phyloP scores from a whole-genome alignment of 768 basidiomycete genomes.

The Collybia nuda region DNA sequence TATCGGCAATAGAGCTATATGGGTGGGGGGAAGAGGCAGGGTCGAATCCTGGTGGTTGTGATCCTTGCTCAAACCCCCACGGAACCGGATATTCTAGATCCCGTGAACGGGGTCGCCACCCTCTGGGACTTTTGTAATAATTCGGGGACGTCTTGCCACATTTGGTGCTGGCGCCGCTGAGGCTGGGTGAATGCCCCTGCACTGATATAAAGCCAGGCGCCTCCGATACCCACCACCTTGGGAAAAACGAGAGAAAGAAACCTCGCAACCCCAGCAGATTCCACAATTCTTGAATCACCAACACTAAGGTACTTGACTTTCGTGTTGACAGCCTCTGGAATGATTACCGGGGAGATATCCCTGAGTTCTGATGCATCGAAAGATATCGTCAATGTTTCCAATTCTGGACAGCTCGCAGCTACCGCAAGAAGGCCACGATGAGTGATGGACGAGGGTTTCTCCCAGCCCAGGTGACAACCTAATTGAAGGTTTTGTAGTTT shows the following conservation, averaged over 20 bases:
- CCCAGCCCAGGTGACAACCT: slow-evolving; percentile 4
- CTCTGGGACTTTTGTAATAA: too few relatives aligned
- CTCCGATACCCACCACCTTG: slow-evolving; percentile 3
- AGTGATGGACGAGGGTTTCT: background rate
- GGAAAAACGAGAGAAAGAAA: slow-evolving; percentile 4
- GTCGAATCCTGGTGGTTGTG: too few relatives aligned
- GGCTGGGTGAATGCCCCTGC: slow-evolving; percentile 2
- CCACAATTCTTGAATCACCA: slow-evolving; percentile 1
- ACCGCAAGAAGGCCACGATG: slow-evolving; percentile 1
- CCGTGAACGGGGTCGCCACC: too few relatives aligned
- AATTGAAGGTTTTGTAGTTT: slow-evolving; percentile 2
- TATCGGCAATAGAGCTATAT: too few relatives aligned
- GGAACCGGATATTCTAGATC: too few relatives aligned
- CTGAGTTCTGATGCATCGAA: background rate
- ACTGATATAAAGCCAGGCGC: slow-evolving; percentile 2
- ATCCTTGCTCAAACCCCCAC: too few relatives aligned
- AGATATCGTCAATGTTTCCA: background rate
- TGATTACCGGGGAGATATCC: background rate
- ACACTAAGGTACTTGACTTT: background rate
- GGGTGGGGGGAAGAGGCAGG: too few relatives aligned
- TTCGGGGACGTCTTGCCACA: slow-evolving; percentile 3
- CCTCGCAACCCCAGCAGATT: background rate
- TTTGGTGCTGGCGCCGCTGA: background rate
- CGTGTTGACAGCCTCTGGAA: background rate
- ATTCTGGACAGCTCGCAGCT: background rate